Base-by-base conservation (phyloP, 257 asterid genomes). In the Oldenlandia corymbosa region DNA sequence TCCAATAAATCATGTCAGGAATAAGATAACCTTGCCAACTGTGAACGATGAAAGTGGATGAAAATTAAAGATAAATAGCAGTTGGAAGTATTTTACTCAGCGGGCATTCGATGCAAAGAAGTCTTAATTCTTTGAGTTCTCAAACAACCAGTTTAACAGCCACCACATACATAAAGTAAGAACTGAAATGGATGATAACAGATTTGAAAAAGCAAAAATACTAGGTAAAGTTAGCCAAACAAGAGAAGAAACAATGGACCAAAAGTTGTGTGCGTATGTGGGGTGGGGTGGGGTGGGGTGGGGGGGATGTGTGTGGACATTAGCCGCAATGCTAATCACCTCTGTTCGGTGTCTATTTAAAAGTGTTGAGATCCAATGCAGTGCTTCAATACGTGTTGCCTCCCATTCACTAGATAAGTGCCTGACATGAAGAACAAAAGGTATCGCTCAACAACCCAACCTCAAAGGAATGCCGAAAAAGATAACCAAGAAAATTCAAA, bases 331-430 rank as follows among this genome's bases (percentile, higher is more conserved):
- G 69, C 55, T 7, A 58, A 55, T 73, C 74, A 90, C 99, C 97
- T 86, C 97, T 7, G 66, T 53, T 46, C 97, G 81, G 69, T 88
- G 90, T 68, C 85, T 80, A 71, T 68, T 80, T 77, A 93, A 71
- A 37, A 93, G 88, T 68, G 79, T 77, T 58, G 84, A 80, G 73
- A 93, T 88, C 99, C 99, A 93, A 70, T 88, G 86, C 79, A 93
- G 77, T 68, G 99, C 91, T 83, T 93, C 99, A 74, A 90, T 90
- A 31, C 99, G 96, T 30, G 97, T 87, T 65, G 99, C 97, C 81
- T 90, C 99, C 88, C 88, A 93, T 71, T 90, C 97, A 78, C 89
- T 84, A 69, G 94, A 83, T 60, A 93, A 79, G 80, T 90, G 93
- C 78, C 99, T 93, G 81, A 60, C 68, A 72, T 27, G 73, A 48